Percentiles rank a stretch among this genome's conserved stretches.
phyloP scores from a whole-genome alignment of 2,329 filamentous ascomycete genomes.

The Xylariaceae sp. region DNA sequence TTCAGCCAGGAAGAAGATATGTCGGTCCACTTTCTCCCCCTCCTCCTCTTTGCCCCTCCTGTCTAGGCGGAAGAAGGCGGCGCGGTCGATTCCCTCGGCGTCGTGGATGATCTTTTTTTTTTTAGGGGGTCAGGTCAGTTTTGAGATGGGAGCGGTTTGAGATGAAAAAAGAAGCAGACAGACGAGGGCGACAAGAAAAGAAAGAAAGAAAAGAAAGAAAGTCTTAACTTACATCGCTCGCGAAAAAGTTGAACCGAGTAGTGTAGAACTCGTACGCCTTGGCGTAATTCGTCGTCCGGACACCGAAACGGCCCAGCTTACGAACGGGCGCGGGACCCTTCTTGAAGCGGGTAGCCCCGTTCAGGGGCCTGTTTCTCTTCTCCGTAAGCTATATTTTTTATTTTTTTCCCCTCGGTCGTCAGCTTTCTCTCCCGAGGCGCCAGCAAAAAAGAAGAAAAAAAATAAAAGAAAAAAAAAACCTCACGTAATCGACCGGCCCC shows the following conservation, averaged over 20 bases:
- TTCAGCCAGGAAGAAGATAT: slow-evolving; percentile 47
- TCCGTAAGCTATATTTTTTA: too few relatives aligned
- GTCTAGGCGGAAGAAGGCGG: slow-evolving; percentile 42
- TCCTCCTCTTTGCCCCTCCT: too few relatives aligned
- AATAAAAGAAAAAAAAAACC: slow-evolving; percentile 1
- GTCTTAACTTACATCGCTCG: slow-evolving; percentile 42
- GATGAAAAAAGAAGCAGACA: too few relatives aligned
- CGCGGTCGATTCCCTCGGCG: slow-evolving; percentile 33
- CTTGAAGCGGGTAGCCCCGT: slow-evolving; percentile 47
- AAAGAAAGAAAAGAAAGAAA: too few relatives aligned
- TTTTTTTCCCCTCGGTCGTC: too few relatives aligned
- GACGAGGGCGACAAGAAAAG: too few relatives aligned
- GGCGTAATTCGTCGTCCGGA: slow-evolving; percentile 47
- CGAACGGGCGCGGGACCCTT: slow-evolving; percentile 44
- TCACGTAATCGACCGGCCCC: slow-evolving; percentile 42
- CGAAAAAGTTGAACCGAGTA: slow-evolving; percentile 45
- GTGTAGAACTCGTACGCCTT: slow-evolving; percentile 45
- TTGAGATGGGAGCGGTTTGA: too few relatives aligned
- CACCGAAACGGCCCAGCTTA: slow-evolving; percentile 51
- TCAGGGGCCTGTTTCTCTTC: slow-evolving; percentile 45
- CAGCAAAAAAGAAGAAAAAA: background rate
- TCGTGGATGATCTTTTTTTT: slow-evolving; percentile 34
- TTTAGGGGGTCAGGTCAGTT: background rate
- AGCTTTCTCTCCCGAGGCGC: too few relatives aligned
- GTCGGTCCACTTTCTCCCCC: slow-evolving; percentile 43